phyloP scores from a whole-genome alignment of 2,329 filamentous ascomycete species.

The Microthyrium microscopicum region DNA sequence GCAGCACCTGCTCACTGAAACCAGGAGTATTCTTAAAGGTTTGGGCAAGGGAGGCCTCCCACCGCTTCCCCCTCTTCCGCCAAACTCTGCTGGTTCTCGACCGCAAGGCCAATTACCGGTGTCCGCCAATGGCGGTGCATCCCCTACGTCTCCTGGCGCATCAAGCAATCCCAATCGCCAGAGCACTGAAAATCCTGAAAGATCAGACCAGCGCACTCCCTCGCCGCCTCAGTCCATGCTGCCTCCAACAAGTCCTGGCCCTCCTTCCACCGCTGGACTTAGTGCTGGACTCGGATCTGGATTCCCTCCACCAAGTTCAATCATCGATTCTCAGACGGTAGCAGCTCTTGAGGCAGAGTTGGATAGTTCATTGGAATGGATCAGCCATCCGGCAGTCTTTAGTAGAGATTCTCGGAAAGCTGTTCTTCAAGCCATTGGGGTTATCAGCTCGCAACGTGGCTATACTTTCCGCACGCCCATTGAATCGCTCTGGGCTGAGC shows the following conservation, averaged over 20 bases:
- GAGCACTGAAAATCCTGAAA: background rate
- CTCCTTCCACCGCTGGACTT: background rate
- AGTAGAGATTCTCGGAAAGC: conserved; percentile 87
- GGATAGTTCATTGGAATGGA: conserved; percentile 87
- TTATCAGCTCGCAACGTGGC: conserved; percentile 84
- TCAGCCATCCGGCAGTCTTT: conserved; percentile 90
- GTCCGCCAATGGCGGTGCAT: conserved; percentile 18
- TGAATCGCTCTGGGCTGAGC: conserved; percentile 74
- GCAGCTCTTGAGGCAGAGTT: conserved; percentile 79
- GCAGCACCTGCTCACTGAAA: conserved; percentile 82
- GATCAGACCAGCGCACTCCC: background rate
- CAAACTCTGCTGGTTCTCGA: conserved; percentile 19
- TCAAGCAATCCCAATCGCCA: conserved; percentile 15
- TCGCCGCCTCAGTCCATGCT: conserved; percentile 12
- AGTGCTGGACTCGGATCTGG: conserved; percentile 20
- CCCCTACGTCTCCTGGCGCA: conserved; percentile 32
- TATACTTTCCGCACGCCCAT: conserved; percentile 86
- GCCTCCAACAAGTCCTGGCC: conserved; percentile 15
- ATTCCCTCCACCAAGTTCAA: conserved; percentile 41
- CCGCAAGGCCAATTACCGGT: conserved; percentile 19
- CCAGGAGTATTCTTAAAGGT: conserved; percentile 85
- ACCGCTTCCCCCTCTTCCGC: conserved; percentile 41
- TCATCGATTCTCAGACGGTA: conserved; percentile 74
- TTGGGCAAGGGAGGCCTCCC: conserved; percentile 89
- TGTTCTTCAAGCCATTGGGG: conserved; percentile 87